Percentiles rank a stretch among this genome's conserved stretches.
Evolutionary conservation across 768 basidiomycete species (phyloP).

Genomic region (Hortiboletus flavorubellus): DNA sequence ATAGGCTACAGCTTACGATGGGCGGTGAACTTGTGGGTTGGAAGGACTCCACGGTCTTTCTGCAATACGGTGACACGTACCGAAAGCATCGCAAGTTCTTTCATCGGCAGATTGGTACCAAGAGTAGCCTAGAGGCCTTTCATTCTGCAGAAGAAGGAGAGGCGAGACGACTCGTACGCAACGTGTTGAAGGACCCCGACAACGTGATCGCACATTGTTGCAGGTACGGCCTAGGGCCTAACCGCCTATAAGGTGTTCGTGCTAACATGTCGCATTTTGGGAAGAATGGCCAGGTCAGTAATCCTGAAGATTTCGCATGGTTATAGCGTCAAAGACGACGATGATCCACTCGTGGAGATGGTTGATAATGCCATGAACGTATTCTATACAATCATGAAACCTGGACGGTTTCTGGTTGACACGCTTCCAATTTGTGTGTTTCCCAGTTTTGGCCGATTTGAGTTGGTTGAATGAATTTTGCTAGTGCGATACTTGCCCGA

Average conservation of each 20-base stretch:
- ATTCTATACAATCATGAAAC: conserved; percentile 2
- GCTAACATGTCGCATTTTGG: not conserved
- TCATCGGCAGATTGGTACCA: conserved; percentile 8
- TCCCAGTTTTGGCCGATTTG: too few species aligned
- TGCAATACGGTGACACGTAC: conserved; percentile 7
- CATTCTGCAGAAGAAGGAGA: conserved; percentile 2
- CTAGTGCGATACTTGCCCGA: conserved; percentile 17
- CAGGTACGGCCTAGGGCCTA: not conserved
- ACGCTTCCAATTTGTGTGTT: conserved; percentile 7
- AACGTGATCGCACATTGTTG: conserved; percentile 3
- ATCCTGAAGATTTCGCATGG: conserved; percentile 38
- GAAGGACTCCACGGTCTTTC: not conserved
- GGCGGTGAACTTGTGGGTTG: conserved; percentile 22
- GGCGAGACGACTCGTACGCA: conserved; percentile 1
- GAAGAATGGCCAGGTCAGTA: conserved; percentile 33
- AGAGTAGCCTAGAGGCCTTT: conserved; percentile 1
- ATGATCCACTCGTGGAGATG: conserved; percentile 33
- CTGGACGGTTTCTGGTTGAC: conserved; percentile 15
- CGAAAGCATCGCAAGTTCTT: conserved; percentile 8
- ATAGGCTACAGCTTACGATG: conserved; percentile 11
- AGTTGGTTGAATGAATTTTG: not conserved
- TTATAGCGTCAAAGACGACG: conserved; percentile 26
- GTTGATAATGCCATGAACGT: conserved; percentile 23
- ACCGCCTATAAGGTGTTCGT: not conserved
- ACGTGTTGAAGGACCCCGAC: conserved; percentile 1